phyloP scores from a whole-genome alignment of 2,329 filamentous ascomycete species.

The Daldinia eschscholtzii region DNA sequence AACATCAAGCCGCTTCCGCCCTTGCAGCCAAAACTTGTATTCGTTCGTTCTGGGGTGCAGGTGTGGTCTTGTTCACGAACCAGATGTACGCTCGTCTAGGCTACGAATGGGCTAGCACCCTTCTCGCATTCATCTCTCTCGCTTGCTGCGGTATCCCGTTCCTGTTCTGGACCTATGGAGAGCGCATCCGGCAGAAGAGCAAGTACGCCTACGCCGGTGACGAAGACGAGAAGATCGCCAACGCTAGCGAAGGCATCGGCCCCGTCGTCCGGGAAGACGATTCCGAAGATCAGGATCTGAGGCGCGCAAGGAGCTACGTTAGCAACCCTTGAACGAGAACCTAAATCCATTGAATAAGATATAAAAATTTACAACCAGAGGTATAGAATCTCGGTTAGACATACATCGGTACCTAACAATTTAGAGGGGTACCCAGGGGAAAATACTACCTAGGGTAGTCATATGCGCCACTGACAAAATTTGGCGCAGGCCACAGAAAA shows the following conservation, averaged over 20 bases:
- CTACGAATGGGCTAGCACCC: slow-evolving; percentile 79
- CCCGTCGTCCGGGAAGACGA: slow-evolving; percentile 52
- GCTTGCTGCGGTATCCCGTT: slow-evolving; percentile 87
- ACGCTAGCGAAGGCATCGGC: slow-evolving; percentile 52
- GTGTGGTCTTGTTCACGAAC: slow-evolving; percentile 80
- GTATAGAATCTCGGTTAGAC: not conserved
- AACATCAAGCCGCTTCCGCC: slow-evolving; percentile 81
- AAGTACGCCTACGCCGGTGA: slow-evolving; percentile 79
- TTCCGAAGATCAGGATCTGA: slow-evolving; percentile 56
- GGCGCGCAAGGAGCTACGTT: slow-evolving; percentile 61
- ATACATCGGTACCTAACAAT: not conserved
- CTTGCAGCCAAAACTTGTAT: slow-evolving; percentile 86
- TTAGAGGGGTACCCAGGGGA: not conserved
- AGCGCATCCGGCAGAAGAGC: slow-evolving; percentile 74
- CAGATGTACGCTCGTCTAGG: slow-evolving; percentile 83
- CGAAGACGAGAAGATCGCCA: slow-evolving; percentile 55
- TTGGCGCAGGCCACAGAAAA: slow-evolving; percentile 2
- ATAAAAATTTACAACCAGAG: not conserved
- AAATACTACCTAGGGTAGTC: not conserved
- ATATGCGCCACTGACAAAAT: not conserved
- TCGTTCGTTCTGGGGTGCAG: slow-evolving; percentile 83
- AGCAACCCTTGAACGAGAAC: slow-evolving; percentile 57
- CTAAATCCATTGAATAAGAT: not conserved
- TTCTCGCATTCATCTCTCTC: slow-evolving; percentile 80
- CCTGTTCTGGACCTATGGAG: slow-evolving; percentile 83